These are phyloP conservation scores for Sclerotinia sclerotiorum DNA, from an alignment of 2,329 filamentous ascomycete species.

Conservation along the genomic window DNA sequence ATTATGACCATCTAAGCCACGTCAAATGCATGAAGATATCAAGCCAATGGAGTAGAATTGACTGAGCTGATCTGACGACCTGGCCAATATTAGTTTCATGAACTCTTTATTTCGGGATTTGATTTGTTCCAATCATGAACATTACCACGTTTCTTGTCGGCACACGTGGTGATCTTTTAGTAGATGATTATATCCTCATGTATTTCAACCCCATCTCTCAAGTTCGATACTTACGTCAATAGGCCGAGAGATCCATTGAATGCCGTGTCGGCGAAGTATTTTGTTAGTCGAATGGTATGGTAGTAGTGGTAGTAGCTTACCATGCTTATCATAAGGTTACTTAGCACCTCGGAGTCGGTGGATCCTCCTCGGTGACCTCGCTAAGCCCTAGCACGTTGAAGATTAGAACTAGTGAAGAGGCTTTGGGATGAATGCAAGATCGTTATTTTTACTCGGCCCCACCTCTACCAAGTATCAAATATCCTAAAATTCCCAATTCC, in stretches of 20 bases:
- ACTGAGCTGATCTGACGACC: background rate
- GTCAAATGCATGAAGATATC: background rate
- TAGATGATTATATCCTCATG: background rate
- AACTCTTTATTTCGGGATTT: background rate
- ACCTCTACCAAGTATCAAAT: background rate
- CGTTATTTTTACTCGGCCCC: constrained; percentile 13
- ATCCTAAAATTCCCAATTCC: background rate
- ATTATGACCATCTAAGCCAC: background rate
- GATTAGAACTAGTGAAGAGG: constrained; percentile 1
- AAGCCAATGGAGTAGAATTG: background rate
- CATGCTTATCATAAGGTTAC: background rate
- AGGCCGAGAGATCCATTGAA: background rate
- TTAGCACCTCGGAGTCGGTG: background rate
- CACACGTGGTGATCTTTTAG: background rate
- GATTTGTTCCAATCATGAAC: background rate
- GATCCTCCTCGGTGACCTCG: constrained; percentile 19
- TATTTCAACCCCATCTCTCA: background rate
- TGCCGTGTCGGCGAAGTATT: constrained; percentile 8
- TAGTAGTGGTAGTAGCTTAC: background rate
- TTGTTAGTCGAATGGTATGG: constrained; percentile 2
- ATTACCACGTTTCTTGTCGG: background rate
- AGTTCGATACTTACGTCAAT: background rate
- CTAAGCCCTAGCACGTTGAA: constrained; percentile 19
- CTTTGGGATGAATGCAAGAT: constrained; percentile 14
- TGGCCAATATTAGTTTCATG: background rate